phyloP scores from a whole-genome alignment of 2,329 filamentous ascomycete species.

The Thielaviopsis musarum region DNA sequence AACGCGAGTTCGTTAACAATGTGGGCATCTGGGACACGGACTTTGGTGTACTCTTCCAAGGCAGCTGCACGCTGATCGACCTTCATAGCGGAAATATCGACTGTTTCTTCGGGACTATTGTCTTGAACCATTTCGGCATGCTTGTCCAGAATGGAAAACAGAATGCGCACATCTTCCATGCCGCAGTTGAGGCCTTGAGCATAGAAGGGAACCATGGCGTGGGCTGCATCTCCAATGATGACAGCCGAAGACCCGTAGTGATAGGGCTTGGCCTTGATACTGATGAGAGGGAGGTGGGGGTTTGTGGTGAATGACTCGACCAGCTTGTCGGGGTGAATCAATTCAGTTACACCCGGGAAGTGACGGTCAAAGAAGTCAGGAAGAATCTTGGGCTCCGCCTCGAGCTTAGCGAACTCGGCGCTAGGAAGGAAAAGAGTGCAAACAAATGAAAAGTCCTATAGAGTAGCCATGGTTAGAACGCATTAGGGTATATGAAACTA shows the following conservation, averaged over 20 bases:
- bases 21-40: conserved; percentile 62
- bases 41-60: conserved; percentile 55
- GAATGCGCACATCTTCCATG: conserved; percentile 77
- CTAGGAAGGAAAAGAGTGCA: conserved; percentile 83
- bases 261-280: conserved; percentile 81
- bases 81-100: conserved; percentile 26
- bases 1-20: conserved; percentile 86
- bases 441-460: conserved; percentile 73
- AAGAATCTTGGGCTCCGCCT: conserved; percentile 41
- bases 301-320: conserved; percentile 61
- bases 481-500: no score
- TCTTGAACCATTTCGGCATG: conserved; percentile 32
- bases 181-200: conserved; percentile 97
- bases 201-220: conserved; percentile 98
- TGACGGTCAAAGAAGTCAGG: conserved; percentile 61
- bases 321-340: conserved; percentile 53
- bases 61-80: conserved; percentile 43
- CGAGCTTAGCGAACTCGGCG: conserved; percentile 49
- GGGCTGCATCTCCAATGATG: conserved; percentile 83
- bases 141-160: conserved; percentile 69
- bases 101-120: conserved; percentile 23
- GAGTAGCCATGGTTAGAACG: neutral
- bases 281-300: conserved; percentile 83
- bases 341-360: conserved; percentile 69
- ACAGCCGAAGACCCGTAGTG: conserved; percentile 63